Base-by-base conservation (phyloP, 208 protist species). In the Porcisia hertigi region DNA sequence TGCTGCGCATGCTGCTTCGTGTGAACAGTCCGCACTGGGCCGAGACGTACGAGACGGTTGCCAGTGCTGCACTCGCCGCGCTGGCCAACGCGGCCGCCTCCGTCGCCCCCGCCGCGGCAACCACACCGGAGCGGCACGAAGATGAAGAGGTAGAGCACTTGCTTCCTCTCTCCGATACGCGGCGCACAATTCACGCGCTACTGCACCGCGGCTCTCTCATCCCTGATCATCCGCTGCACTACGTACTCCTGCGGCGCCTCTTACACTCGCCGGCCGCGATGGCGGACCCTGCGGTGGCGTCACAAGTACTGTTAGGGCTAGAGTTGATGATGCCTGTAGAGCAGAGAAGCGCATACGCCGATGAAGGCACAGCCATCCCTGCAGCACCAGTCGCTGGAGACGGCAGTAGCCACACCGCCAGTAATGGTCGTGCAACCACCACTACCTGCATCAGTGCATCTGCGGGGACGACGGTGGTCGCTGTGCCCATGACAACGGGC, bases 211-310 rank as follows among this genome's bases (percentile, higher is more conserved):
- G 86, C 72, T 87, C 85, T 1, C 80, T 88, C 70, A 73, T 94
- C 30, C 92, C 89, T 1, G 86, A 90, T 57, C 88, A 94, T 69
- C 76, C 87, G 7, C 84, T 94, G 58, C 89, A 94, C 71, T 47
- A 49, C n/a, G 66, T 83, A 43, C 81, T 93, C 45, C 87, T 87
- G 47, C 80, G 74, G 20, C 86, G 83, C 2, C 67, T 96, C 3
- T 74, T 94, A 14, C 53, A 80, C 70, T 76, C 84, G n/a, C 52
- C 81, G 8, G 81, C 76, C 30, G 87, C 86, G 23, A 45, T 88
- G 60, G 76, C 45, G 1, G 84, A 88, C 70, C 47, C 77, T 2
- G 49, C 69, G 5, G 71, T 81, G 39, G 84, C 87, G 1, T 77
- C 71, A 11, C 59, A 71, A 14, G 84, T 75, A 59, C 70, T 91